These are phyloP conservation scores for Warburgia ugandensis DNA, from an alignment of 164 flowering plant species.

Conservation along the genomic window DNA sequence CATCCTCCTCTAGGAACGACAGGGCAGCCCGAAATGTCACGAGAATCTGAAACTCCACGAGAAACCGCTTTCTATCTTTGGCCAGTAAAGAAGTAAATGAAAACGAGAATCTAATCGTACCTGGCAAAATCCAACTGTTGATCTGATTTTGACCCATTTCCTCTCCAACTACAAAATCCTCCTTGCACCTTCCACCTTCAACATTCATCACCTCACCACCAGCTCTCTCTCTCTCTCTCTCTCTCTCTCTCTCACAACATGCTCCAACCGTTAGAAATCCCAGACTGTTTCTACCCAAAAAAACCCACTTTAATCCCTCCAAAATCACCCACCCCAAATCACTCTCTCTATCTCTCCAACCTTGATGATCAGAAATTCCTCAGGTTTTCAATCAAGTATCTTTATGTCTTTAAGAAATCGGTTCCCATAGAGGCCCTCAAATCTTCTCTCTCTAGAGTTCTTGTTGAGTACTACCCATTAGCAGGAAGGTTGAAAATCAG, in stretches of 20 bases:
- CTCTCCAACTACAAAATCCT: background rate
- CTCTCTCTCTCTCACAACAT: slow-evolving; percentile 11
- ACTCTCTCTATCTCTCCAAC: slow-evolving; percentile 63
- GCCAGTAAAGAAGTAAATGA: too few species aligned
- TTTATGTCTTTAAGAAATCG: slow-evolving; percentile 48
- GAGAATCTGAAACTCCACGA: too few species aligned
- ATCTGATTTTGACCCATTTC: background rate
- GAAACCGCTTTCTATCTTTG: too few species aligned
- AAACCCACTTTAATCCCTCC: slow-evolving; percentile 50
- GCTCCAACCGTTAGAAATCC: slow-evolving; percentile 47
- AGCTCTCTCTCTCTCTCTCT: background rate
- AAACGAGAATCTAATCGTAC: too few species aligned
- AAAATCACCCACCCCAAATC: slow-evolving; percentile 51
- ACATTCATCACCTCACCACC: background rate
- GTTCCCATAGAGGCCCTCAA: slow-evolving; percentile 29
- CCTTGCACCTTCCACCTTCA: background rate
- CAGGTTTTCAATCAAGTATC: slow-evolving; percentile 77
- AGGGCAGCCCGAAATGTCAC: too few species aligned
- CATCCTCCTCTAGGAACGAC: too few species aligned
- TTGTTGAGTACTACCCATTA: slow-evolving; percentile 77
- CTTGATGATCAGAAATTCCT: slow-evolving; percentile 83
- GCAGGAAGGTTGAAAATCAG: slow-evolving; percentile 68
- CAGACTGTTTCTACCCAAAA: slow-evolving; percentile 46
- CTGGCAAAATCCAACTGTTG: too few species aligned
- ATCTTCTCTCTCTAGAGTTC: slow-evolving; percentile 51